Evolutionary conservation across 169 alveolate genomes (phyloP), one percentile per base, ranked within the genome.

Genomic region (Eimeria praecox): DNA sequence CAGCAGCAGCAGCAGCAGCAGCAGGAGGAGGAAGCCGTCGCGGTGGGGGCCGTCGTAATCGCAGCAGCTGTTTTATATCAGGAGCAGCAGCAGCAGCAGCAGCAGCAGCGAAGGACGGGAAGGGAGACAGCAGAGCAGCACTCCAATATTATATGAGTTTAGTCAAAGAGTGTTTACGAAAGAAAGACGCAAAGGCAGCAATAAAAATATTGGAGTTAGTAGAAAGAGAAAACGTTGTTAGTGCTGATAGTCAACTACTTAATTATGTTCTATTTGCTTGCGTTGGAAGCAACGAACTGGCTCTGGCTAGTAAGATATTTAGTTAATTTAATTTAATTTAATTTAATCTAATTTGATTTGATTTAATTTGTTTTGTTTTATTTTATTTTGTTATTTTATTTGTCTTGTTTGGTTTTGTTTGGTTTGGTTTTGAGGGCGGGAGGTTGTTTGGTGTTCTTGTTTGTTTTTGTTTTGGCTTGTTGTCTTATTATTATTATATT

Each of bases 71-170:
- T n/a, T n/a, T n/a, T n/a, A n/a, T n/a, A n/a, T n/a, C n/a, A n/a
- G n/a, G n/a, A n/a, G n/a, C n/a, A n/a, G n/a, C n/a, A n/a, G 38
- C 14, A 46, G 92, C 49, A 20, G 85, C 27, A 20, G 30, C 94
- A 69, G 4, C 56, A 3, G 49, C 49, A 12, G 18, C 73, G 30
- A 62, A n/a, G 52, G 46, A 49, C 46, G 24, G 30, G 6, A 35
- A 40, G 86, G 42, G 94, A 18, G 94, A 64, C 64, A 20, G 52
- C 64, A 44, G 87, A 16, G 77, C 59, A 22, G 77, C 75, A 33
- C 49, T 89, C 54, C 95, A 89, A 54, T 77, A 89, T 69, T 89
- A 89, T 71, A 89, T 89, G 95, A 86, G 87, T 5, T 69, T 89
- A 46, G 95, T 89, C 12, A 33, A 44, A 42, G 95, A 89, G 18